These are phyloP conservation scores for Hypoxylon cercidicola DNA, from an alignment of 495 filamentous ascomycete genomes.

Conservation along the genomic window DNA sequence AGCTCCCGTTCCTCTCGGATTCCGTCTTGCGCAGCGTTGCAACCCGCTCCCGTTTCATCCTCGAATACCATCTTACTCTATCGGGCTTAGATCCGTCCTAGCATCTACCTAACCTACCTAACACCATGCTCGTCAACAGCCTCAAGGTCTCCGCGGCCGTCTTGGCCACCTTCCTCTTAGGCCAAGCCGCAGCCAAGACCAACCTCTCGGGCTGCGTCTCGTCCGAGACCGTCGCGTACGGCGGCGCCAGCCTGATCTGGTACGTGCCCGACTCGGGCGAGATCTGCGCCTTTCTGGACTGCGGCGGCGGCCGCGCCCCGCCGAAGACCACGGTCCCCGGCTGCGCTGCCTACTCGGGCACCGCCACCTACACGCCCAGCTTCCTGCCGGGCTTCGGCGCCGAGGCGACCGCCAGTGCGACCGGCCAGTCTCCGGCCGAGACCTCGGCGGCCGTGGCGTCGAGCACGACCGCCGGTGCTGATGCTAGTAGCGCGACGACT, in stretches of 20 bases:
- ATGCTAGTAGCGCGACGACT: not conserved
- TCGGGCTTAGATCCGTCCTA: not conserved
- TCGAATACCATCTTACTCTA: not conserved
- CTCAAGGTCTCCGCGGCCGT: conserved; percentile 34
- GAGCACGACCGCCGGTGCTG: conserved; percentile 7
- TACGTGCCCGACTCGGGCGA: conserved; percentile 67
- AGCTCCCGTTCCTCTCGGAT: conserved; percentile 1
- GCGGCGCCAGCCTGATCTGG: conserved; percentile 57
- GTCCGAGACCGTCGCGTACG: conserved; percentile 44
- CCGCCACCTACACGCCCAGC: conserved; percentile 61
- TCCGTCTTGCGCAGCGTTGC: not conserved
- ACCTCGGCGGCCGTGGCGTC: not conserved
- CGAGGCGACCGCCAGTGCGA: conserved; percentile 32
- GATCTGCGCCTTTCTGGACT: conserved; percentile 70
- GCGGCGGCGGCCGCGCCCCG: conserved; percentile 71
- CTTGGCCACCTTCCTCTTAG: conserved; percentile 30
- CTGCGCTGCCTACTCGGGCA: conserved; percentile 66
- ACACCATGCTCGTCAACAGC: conserved; percentile 32
- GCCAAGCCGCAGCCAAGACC: conserved; percentile 54
- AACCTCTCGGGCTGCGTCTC: conserved; percentile 58
- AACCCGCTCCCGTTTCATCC: conserved; percentile 2
- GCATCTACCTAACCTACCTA: not conserved
- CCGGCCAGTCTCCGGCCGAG: conserved; percentile 1
- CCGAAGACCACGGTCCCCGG: conserved; percentile 69
- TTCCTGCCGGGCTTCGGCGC: conserved; percentile 56